Conservation (phyloP, 2,329 filamentous ascomycete species). For the Beauveria rudraprayagi region DNA sequence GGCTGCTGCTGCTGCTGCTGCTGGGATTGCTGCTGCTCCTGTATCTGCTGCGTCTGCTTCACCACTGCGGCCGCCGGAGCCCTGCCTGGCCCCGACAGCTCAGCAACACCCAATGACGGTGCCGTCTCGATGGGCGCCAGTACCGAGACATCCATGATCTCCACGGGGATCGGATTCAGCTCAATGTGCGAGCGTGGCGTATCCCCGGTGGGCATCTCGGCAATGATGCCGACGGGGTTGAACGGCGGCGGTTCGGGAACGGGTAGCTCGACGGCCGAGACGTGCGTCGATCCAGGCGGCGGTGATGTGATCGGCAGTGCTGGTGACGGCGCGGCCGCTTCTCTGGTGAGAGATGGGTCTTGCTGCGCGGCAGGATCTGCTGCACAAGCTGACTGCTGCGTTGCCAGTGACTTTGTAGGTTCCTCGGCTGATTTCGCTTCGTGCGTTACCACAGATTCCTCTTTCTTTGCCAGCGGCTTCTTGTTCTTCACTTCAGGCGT, state of each 20-base stretch:
- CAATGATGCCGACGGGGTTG: slow-evolving; percentile 36
- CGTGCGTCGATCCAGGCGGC: not conserved
- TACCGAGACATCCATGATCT: slow-evolving; percentile 33
- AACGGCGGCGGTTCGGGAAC: slow-evolving; percentile 17
- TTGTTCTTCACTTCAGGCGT: too few species aligned
- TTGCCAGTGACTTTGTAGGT: too few species aligned
- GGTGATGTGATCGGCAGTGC: not conserved
- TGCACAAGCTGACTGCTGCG: not conserved
- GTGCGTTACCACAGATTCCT: accelerated
- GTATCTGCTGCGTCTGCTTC: not conserved
- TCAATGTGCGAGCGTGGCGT: slow-evolving; percentile 34
- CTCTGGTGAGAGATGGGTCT: too few species aligned
- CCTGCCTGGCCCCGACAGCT: slow-evolving; percentile 30
- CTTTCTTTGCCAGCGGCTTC: not conserved
- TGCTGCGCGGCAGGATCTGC: not conserved
- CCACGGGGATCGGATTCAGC: slow-evolving; percentile 35
- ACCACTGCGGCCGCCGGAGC: slow-evolving; percentile 14
- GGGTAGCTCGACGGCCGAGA: slow-evolving; percentile 10
- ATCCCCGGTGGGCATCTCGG: slow-evolving; percentile 39
- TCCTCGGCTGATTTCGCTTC: not conserved
- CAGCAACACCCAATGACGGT: slow-evolving; percentile 22
- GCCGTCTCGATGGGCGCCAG: slow-evolving; percentile 27
- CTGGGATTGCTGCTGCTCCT: not conserved
- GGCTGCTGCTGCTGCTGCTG: slow-evolving; percentile 1
- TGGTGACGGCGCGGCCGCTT: not conserved